Evolutionary conservation across 371 early-diverging fungal species (phyloP).

Genomic region (Actinomortierella ambigua): DNA sequence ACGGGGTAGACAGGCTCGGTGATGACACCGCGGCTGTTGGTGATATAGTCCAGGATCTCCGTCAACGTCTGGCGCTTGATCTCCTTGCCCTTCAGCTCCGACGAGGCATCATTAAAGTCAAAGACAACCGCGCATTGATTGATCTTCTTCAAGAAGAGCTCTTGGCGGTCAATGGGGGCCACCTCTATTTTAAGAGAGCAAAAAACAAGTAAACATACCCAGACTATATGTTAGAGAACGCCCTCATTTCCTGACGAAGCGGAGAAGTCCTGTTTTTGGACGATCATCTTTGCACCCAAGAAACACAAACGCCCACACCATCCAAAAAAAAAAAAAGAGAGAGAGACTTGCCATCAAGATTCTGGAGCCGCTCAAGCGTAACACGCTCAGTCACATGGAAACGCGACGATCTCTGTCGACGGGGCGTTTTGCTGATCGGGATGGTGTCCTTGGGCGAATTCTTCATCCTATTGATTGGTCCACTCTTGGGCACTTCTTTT

Average conservation of each 20-base stretch:
- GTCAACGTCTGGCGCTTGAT: slow-evolving; percentile 89
- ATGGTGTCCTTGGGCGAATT: slow-evolving; percentile 83
- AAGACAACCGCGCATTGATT: slow-evolving; percentile 89
- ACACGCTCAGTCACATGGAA: slow-evolving; percentile 81
- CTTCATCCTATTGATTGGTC: slow-evolving; percentile 79
- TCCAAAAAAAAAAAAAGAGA: slow-evolving; percentile 2
- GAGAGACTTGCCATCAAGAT: slow-evolving; percentile 70
- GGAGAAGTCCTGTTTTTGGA: slow-evolving; percentile 5
- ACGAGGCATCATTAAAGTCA: slow-evolving; percentile 89
- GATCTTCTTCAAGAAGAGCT: slow-evolving; percentile 88
- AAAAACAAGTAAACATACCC: slow-evolving; percentile 1
- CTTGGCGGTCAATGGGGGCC: slow-evolving; percentile 66
- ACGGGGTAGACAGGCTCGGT: slow-evolving; percentile 88
- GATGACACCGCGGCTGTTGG: slow-evolving; percentile 82
- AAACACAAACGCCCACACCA: background rate
- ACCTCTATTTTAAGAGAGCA: slow-evolving; percentile 61
- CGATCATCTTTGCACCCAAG: too few relatives aligned
- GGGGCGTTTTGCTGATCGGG: slow-evolving; percentile 81
- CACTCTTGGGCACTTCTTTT: slow-evolving; percentile 75
- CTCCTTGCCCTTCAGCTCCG: slow-evolving; percentile 91
- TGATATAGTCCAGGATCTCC: slow-evolving; percentile 92
- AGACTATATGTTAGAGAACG: background rate
- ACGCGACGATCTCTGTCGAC: slow-evolving; percentile 83
- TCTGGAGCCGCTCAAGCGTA: slow-evolving; percentile 76
- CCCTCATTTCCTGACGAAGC: too few relatives aligned